Evolutionary conservation across 306 rosid species (phyloP), one percentile per base, ranked within the genome.

Genomic region (Hippophae tibetana): DNA sequence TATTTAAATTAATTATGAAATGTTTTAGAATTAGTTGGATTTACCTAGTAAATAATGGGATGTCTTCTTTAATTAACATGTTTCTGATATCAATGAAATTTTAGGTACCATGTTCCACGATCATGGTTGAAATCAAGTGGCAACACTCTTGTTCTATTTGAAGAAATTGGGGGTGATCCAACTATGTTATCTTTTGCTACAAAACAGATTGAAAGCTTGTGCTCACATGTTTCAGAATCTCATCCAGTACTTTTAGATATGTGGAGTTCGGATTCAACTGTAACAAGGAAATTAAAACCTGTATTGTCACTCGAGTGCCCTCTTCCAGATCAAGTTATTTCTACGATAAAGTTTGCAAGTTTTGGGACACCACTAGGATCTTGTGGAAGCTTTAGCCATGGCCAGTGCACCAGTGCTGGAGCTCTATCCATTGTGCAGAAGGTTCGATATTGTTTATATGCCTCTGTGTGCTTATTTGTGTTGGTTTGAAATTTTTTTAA

Each of bases 121-220:
- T 72, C 92, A 5, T 92, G 96, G 99, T 64, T 92, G 68, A 49
- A 72, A 64, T 73, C 86, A 25, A 71, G 70, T 12, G 81, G 60
- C 54, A 88, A 92, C 76, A 81, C 65, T 60, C 80, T 92, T 46
- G 95, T 92, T 47, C 72, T 92, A 62, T 83, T 88, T 53, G 96
- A 88, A 76, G 99, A 92, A 71, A 77, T 45, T 0, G 96, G 99
- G 61, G 89, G 96, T 1, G 88, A 92, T 62, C 96, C 98, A 42
- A 81, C 82, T 0, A 70, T 65, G 55, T 67, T 92, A 58, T 74
- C 84, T 54, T 72, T 92, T n/a, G 76, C 85, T 8, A 78, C 83
- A 18, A 78, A 65, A 60, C 78, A 85, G 75, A 64, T 83, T 52
- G 89, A 58, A 60, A 87, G 83, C 14, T 31, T 88, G 74, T 92